Percentiles rank a stretch among this genome's conserved stretches.
These are phyloP conservation scores for Cercophora samala DNA, from an alignment of 495 filamentous ascomycete genomes.

Conservation along the genomic window DNA sequence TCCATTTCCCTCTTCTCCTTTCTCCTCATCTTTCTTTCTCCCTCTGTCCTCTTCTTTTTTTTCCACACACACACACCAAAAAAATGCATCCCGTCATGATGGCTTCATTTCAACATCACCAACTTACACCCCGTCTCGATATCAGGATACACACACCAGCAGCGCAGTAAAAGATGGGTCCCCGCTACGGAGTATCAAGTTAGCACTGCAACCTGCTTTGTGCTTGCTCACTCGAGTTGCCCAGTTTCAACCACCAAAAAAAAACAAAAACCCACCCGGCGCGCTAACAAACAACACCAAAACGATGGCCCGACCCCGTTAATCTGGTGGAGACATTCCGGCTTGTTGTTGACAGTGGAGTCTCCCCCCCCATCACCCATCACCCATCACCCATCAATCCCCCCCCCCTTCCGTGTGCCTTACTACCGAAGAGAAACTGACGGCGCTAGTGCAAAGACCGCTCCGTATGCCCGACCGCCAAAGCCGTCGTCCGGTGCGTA, in stretches of 20 bases:
- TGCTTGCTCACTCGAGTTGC: too few species aligned
- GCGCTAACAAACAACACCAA: not conserved
- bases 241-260: not conserved
- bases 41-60: not conserved
- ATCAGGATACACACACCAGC: not conserved
- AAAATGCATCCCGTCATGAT: too few species aligned
- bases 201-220: not conserved
- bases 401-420: not conserved
- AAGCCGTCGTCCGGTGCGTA: too few species aligned
- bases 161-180: not conserved
- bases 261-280: not conserved
- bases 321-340: conserved; percentile 7
- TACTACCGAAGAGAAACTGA: not conserved
- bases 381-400: too few species aligned
- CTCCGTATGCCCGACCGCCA: not conserved
- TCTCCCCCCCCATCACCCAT: too few species aligned
- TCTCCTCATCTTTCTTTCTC: conserved; percentile 8
- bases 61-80: not conserved
- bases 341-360: conserved; percentile 7
- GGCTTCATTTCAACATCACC: too few species aligned
- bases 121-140: not conserved
- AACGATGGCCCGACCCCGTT: not conserved
- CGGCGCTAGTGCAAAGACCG: too few species aligned
- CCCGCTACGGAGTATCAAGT: not conserved
- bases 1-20: not conserved